Evolutionary conservation across 129 eudicot genomes (phyloP).

Genomic region (Smallanthus sonchifolius): DNA sequence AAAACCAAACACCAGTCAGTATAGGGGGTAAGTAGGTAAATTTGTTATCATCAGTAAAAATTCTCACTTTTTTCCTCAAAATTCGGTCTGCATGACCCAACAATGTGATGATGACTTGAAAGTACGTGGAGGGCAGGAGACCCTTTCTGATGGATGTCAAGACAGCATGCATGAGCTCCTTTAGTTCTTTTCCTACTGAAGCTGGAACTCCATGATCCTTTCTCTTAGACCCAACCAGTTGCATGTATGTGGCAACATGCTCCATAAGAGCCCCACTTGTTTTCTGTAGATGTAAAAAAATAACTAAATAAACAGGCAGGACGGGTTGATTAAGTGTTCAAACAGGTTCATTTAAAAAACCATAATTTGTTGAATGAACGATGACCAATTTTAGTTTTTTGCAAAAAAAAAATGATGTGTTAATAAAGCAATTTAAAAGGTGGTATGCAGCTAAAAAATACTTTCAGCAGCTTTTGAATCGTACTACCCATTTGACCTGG

Average conservation of each 20-base stretch:
- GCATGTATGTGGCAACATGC: slow-evolving; percentile 58
- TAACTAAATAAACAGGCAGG: not conserved
- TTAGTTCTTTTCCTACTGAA: slow-evolving; percentile 52
- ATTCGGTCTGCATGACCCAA: slow-evolving; percentile 44
- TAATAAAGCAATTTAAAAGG: not conserved
- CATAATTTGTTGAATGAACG: not conserved
- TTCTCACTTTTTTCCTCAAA: slow-evolving; percentile 62
- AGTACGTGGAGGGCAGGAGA: slow-evolving; percentile 63
- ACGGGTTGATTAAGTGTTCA: not conserved
- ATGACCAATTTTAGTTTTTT: not conserved
- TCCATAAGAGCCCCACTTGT: slow-evolving; percentile 63
- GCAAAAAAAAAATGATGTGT: not conserved
- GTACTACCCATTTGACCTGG: not conserved
- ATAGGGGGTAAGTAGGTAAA: not conserved
- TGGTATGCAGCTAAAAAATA: not conserved
- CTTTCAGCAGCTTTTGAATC: not conserved
- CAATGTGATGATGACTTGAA: slow-evolving; percentile 48
- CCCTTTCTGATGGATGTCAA: slow-evolving; percentile 47
- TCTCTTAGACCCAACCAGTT: slow-evolving; percentile 49
- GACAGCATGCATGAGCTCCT: slow-evolving; percentile 49
- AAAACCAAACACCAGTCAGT: slow-evolving; percentile 12
- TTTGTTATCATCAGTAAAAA: not conserved
- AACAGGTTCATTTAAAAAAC: not conserved
- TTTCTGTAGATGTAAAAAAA: slow-evolving; percentile 31
- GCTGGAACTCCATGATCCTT: slow-evolving; percentile 44